Evolutionary conservation across 768 basidiomycete species (phyloP).

Genomic region (Myochromella boudieri): DNA sequence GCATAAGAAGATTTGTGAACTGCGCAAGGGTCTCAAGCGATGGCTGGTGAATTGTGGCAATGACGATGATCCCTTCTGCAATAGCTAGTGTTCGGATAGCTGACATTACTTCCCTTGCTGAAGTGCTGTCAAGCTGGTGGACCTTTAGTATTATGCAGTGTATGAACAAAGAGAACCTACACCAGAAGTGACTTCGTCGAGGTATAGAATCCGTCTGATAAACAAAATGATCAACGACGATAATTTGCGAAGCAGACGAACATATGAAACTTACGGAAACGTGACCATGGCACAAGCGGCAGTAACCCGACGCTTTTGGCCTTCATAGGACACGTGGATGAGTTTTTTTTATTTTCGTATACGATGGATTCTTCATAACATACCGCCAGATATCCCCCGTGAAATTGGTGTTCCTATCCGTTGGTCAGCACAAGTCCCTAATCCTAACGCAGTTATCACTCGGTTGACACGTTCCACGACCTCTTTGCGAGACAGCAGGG

Average conservation of each 20-base stretch:
- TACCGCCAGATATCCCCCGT: constrained; percentile 59
- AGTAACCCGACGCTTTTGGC: constrained; percentile 64
- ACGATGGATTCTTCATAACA: no score
- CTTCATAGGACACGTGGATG: no score
- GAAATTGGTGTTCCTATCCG: constrained; percentile 57
- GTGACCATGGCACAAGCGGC: constrained; percentile 63
- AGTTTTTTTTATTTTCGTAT: no score
- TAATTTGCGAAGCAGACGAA: background rate
- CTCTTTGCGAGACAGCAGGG: constrained; percentile 33
- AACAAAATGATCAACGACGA: background rate
- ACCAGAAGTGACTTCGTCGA: constrained; percentile 64
- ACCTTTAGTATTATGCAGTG: no score
- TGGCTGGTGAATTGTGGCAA: constrained; percentile 71
- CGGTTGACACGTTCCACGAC: constrained; percentile 40
- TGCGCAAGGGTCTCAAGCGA: constrained; percentile 57
- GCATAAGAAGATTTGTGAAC: constrained; percentile 59
- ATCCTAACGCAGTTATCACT: constrained; percentile 46
- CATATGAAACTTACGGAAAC: constrained; percentile 36
- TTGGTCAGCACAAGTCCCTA: constrained; percentile 46
- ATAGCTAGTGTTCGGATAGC: constrained; percentile 44
- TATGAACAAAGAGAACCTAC: constrained; percentile 22
- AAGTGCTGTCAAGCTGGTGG: constrained; percentile 49
- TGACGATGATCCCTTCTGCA: constrained; percentile 51
- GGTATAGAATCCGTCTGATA: constrained; percentile 49
- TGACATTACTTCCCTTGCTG: constrained; percentile 40